Evolutionary conservation across 768 basidiomycete species (phyloP), one percentile per base, ranked within the genome.

Genomic region (Auricularia cornea): DNA sequence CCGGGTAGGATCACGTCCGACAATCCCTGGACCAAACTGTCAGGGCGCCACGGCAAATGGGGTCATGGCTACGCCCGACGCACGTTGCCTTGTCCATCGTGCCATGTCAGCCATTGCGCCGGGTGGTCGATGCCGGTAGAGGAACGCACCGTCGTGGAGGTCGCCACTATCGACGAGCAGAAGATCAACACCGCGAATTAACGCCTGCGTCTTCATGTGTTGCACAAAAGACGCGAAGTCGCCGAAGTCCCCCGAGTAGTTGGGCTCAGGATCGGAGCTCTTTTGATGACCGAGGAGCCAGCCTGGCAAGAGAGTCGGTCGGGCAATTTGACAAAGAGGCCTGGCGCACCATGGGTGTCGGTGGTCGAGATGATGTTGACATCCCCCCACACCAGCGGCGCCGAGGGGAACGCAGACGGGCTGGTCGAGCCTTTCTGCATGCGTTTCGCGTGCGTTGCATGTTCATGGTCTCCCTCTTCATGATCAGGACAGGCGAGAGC

Each of bases 261-360:
- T 86, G 0, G 90, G 89, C 68, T 93, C 90, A 0, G 90, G 89
- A 70, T 81, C 84, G 3, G 80, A 81, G 3, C 76, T 20, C 69
- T 92, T 88, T 68, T 92, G 90, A 75, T 96, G 93, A 1, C 92
- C 93, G 41, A 93, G 79, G 3, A 94, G 77, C 88, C 88, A 88
- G 31, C 35, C 35, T 38, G 35, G 35, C 16, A 14, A 8, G 8
- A 14, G 8, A 10, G 16, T 38, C 35, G 16, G 16, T 14, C 35
- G 16, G 10, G 10, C 1, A 38, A 38, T 14, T 38, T 38, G 35
- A 38, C 10, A 8, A 38, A 38, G 35, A 10, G 35, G 8, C 8
- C 10, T 38, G 35, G 35, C 10, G 35, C 16, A 38, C 88, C 76
- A 60, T 70, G 68, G 2, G 64, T 64, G 35, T 10, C 38, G 20